phyloP scores from a whole-genome alignment of 225 moss, liverwort and hornwort species.

The Polytrichum commune region DNA sequence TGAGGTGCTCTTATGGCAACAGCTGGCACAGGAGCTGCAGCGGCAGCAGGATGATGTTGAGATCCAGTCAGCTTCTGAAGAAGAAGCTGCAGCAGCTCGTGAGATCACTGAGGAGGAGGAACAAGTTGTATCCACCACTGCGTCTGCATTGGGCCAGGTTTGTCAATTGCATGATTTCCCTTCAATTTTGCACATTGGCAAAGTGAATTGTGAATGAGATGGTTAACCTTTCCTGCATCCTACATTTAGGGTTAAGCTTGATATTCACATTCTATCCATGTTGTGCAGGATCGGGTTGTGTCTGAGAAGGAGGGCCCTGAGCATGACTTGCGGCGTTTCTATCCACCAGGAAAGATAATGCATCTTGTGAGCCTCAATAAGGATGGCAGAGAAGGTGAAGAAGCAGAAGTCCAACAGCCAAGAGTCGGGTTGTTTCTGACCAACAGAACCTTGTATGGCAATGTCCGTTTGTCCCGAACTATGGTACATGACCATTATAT shows the following conservation, averaged over 20 bases:
- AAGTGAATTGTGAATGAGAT: neutral
- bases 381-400: constrained; percentile 24
- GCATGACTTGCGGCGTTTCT: constrained; percentile 71
- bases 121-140: constrained; percentile 64
- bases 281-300: constrained; percentile 65
- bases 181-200: no score
- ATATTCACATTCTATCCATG: no score
- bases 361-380: constrained; percentile 74
- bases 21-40: constrained; percentile 80
- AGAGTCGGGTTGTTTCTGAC: constrained; percentile 77
- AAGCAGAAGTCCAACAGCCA: constrained; percentile 29
- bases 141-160: constrained; percentile 72
- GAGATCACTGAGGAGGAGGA: constrained; percentile 93
- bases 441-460: constrained; percentile 82
- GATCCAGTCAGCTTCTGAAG: constrained; percentile 64
- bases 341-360: constrained; percentile 83
- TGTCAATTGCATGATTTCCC: neutral
- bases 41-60: constrained; percentile 70
- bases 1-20: constrained; percentile 89
- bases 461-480: constrained; percentile 86
- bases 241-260: no score
- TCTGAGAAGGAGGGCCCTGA: constrained; percentile 55
- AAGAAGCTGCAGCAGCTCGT: constrained; percentile 85
- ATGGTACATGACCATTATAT: constrained; percentile 99
- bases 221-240: no score